A percentile compares a stretch with the other conserved stretches of the same genome.
phyloP scores from a whole-genome alignment of 129 eudicot species.

The Flaveria linearis region DNA sequence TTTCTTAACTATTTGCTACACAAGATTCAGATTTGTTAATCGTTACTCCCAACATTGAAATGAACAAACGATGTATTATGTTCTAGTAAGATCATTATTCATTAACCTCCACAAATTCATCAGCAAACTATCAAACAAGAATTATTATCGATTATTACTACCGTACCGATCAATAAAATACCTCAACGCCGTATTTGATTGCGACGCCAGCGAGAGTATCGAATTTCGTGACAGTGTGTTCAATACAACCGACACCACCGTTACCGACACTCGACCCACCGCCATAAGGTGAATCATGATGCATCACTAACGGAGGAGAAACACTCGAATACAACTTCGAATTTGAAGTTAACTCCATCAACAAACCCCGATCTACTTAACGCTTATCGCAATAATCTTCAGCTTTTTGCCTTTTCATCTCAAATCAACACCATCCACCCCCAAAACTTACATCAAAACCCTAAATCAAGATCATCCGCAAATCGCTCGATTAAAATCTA shows the following conservation, averaged over 20 bases:
- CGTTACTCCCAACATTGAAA: neutral
- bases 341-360: slow-evolving; percentile 29
- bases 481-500: neutral
- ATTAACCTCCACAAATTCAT: neutral
- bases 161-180: neutral
- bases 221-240: slow-evolving; percentile 65
- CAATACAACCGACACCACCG: slow-evolving; percentile 45
- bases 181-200: slow-evolving; percentile 95
- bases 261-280: slow-evolving; percentile 23
- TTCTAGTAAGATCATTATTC: neutral
- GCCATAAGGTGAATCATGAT: slow-evolving; percentile 28
- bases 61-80: neutral
- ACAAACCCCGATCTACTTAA: slow-evolving; percentile 25
- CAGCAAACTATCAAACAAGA: neutral
- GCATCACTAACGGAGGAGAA: slow-evolving; percentile 26
- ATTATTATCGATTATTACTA: neutral
- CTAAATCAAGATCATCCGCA: slow-evolving; percentile 7
- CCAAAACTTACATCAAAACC: slow-evolving; percentile 25
- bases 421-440: slow-evolving; percentile 15
- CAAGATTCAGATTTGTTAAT: neutral
- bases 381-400: slow-evolving; percentile 26
- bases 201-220: slow-evolving; percentile 98
- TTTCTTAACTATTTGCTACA: neutral
- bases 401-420: slow-evolving; percentile 29
- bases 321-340: slow-evolving; percentile 32